Evolutionary conservation across 2,329 filamentous ascomycete species (phyloP).

Genomic region (Davidsoniella eucalypti): DNA sequence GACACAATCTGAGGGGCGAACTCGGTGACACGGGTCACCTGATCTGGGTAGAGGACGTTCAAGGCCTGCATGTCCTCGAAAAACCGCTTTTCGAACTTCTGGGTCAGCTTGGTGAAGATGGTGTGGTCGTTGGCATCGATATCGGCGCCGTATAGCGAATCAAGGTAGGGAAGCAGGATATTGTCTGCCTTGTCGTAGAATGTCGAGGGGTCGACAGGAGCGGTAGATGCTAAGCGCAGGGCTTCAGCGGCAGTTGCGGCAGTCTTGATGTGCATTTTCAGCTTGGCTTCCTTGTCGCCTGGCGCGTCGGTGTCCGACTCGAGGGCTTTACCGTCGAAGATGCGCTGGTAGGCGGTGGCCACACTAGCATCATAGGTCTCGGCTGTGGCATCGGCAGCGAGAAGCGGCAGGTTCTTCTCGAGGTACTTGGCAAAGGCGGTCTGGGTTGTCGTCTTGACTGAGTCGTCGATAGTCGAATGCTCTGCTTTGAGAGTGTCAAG

Average conservation of each 20-base stretch:
- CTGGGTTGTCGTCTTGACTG: constrained; percentile 8
- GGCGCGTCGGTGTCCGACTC: constrained; percentile 38
- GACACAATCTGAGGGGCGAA: constrained; percentile 74
- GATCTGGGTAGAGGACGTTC: constrained; percentile 70
- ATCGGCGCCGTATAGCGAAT: constrained; percentile 46
- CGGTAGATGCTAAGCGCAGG: constrained; percentile 11
- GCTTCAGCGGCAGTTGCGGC: constrained; percentile 32
- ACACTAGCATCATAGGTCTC: constrained; percentile 32
- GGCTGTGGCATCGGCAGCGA: constrained; percentile 26
- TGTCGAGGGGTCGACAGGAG: constrained; percentile 30
- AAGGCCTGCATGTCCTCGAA: constrained; percentile 73
- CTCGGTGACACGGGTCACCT: constrained; percentile 79
- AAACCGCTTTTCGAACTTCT: constrained; percentile 76
- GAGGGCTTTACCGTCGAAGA: constrained; percentile 38
- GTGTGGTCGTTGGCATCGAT: constrained; percentile 45
- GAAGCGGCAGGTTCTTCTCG: constrained; percentile 35
- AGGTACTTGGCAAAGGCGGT: constrained; percentile 40
- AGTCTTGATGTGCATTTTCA: constrained; percentile 73
- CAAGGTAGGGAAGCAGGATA: constrained; percentile 68
- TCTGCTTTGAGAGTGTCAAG: constrained; percentile 32
- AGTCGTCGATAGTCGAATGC: constrained; percentile 9
- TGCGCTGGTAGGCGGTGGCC: constrained; percentile 35
- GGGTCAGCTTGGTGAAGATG: constrained; percentile 76
- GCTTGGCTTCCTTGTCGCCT: constrained; percentile 67
- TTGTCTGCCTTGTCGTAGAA: constrained; percentile 42